These are phyloP conservation scores for Lipomyces sp. DNA, from an alignment of 805 yeast genomes.

Conservation along the genomic window DNA sequence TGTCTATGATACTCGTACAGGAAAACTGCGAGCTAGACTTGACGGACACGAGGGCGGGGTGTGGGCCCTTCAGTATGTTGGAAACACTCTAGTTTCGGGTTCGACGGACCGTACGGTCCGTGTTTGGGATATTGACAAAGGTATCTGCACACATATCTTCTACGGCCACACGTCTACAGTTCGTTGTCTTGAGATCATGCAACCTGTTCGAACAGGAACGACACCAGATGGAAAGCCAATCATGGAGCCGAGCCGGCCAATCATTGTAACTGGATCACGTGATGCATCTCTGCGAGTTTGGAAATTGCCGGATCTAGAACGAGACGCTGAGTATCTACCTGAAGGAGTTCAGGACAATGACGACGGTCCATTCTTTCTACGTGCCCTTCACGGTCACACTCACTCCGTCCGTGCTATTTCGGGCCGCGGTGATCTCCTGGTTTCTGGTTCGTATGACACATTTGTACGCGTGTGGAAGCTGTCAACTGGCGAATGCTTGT, in stretches of 20 bases:
- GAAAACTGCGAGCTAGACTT: conserved; percentile 63
- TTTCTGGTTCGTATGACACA: conserved; percentile 89
- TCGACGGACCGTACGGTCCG: conserved; percentile 94
- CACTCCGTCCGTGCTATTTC: conserved; percentile 85
- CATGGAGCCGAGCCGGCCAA: conserved; percentile 64
- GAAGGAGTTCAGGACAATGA: conserved; percentile 26
- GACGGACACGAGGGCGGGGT: conserved; percentile 97
- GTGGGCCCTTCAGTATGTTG: conserved; percentile 92
- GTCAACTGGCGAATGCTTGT: conserved; percentile 70
- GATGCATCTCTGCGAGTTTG: conserved; percentile 91
- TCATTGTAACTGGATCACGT: conserved; percentile 86
- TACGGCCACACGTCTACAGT: conserved; percentile 91
- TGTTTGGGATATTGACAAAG: conserved; percentile 86
- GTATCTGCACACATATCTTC: conserved; percentile 87
- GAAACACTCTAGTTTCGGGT: conserved; percentile 82
- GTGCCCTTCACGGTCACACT: conserved; percentile 74
- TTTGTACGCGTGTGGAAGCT: conserved; percentile 93
- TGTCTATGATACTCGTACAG: conserved; percentile 77
- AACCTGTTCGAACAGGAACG: conserved; percentile 50
- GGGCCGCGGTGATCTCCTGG: conserved; percentile 80
- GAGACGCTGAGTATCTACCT: conserved; percentile 22
- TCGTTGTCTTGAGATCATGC: conserved; percentile 67
- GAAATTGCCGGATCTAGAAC: conserved; percentile 70
- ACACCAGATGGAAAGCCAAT: conserved; percentile 62
- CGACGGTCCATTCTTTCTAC: conserved; percentile 66